Base-by-base conservation (phyloP, 2,329 filamentous ascomycete species). In the Trichoderma hamatum region DNA sequence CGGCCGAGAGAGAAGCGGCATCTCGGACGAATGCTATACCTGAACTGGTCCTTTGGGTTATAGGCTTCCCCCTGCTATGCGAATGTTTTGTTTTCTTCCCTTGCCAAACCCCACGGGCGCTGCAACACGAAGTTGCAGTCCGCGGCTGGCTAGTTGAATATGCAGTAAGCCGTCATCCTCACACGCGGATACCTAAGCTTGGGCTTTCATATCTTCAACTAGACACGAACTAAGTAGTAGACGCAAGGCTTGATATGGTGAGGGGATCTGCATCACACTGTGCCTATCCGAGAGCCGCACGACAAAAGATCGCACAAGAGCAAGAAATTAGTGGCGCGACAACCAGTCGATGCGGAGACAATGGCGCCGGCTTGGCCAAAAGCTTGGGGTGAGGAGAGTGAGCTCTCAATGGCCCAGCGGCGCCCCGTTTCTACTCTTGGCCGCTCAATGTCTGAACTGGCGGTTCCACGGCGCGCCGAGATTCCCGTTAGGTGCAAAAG, bases 401-500 rank as follows among this genome's bases (percentile, higher is more conserved):
- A 34, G 39, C 63, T 21, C 34, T 56, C 63, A 66, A 66, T 56
- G 62, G 62, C 63, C 56, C 52, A 26, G 21, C 28, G 52, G 28
- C 52, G 52, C 63, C 36, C 63, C 28, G 3, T 34, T 66, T 58
- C 28, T 56, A 16, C 39, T 21, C 19, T 30, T n/a, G 28, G 30
- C 51, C 39, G 16, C 36, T 52, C 26, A 46, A 9, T 43, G 39
- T 43, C 39, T 43, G 16, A 7, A 43, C 19, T 52, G 51, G 62
- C 61, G 32, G 49, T 49, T 39, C 36, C 52, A 46, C 52, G 32
- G 19, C 49, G 26, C 34, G 39, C 63, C 63, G 54, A 49, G 63
- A 56, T 58, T 58, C 39, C 54, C 63, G 52, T 66, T 66, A 66
- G 39, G 43, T 46, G 62, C 62, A 54, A 68, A 51, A 49, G 46